These are phyloP conservation scores for Paecilomyces formosus DNA, from an alignment of 2,329 filamentous ascomycete species.

Conservation along the genomic window DNA sequence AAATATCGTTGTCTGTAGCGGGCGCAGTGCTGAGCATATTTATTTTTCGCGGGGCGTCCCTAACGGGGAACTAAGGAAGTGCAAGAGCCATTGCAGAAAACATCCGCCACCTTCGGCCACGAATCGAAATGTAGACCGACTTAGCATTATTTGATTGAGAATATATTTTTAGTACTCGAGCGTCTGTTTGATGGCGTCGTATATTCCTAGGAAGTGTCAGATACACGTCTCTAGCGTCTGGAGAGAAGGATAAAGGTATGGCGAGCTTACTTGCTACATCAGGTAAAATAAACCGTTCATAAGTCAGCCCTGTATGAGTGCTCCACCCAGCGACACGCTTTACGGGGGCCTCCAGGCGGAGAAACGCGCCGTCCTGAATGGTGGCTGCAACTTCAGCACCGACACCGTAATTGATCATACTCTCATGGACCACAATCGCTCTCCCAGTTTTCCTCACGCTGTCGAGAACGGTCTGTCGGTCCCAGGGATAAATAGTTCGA, in stretches of 20 bases:
- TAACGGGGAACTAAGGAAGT: neutral
- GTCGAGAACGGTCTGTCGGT: slow-evolving; percentile 68
- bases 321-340: slow-evolving; percentile 83
- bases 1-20: neutral
- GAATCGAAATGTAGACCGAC: neutral
- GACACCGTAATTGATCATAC: slow-evolving; percentile 82
- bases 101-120: neutral
- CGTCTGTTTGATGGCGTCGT: slow-evolving; percentile 61
- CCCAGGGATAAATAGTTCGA: slow-evolving; percentile 86
- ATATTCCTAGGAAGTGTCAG: slow-evolving; percentile 49
- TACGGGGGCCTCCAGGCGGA: slow-evolving; percentile 77
- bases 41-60: neutral
- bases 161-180: slow-evolving; percentile 50
- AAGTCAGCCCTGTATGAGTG: slow-evolving; percentile 71
- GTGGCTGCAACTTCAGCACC: slow-evolving; percentile 84
- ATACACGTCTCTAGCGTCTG: neutral
- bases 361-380: slow-evolving; percentile 80
- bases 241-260: neutral
- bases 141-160: neutral
- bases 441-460: slow-evolving; percentile 83
- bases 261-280: slow-evolving; percentile 72
- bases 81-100: neutral
- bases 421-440: slow-evolving; percentile 83
- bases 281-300: slow-evolving; percentile 73
- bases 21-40: neutral